phyloP scores from a whole-genome alignment of 2,329 filamentous ascomycete species.

The Beauveria australis region DNA sequence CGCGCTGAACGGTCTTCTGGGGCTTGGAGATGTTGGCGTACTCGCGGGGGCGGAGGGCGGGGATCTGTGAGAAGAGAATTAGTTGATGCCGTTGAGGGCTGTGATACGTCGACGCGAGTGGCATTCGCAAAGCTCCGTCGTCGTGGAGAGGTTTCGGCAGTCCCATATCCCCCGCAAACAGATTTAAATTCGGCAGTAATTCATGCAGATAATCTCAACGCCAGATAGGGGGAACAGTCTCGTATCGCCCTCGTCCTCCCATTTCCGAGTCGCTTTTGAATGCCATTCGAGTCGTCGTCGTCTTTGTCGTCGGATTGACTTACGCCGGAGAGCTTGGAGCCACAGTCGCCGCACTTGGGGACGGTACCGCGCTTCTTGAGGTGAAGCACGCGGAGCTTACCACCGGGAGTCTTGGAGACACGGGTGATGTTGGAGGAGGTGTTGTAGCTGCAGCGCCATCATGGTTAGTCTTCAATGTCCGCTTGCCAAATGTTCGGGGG shows the following conservation, averaged over 20 bases:
- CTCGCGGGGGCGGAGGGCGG: conserved; percentile 95
- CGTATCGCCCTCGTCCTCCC: not conserved
- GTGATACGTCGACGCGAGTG: not conserved
- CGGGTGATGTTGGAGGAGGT: conserved; percentile 95
- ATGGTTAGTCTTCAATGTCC: conserved; percentile 11
- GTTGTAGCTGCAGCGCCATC: conserved; percentile 67
- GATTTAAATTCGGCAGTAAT: not conserved
- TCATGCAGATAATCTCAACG: not conserved
- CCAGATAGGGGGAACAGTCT: not conserved
- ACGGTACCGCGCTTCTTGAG: conserved; percentile 99
- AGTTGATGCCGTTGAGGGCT: not conserved
- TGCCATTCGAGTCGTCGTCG: conserved; percentile 5
- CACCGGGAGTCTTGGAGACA: conserved; percentile 92
- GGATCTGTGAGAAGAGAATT: conserved; percentile 53
- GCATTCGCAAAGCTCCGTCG: not conserved
- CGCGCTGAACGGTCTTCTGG: conserved; percentile 98
- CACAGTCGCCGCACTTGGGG: conserved; percentile 99
- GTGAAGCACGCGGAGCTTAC: conserved; percentile 91
- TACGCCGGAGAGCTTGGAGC: conserved; percentile 95
- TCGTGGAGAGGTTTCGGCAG: not conserved
- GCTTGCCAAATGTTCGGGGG: not conserved
- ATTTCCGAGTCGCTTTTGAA: not conserved
- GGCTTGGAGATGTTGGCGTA: conserved; percentile 95
- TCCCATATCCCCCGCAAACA: not conserved
- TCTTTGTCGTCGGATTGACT: conserved; percentile 38